Base-by-base conservation (phyloP, 805 yeast species). In the Candida silvicultrix region DNA sequence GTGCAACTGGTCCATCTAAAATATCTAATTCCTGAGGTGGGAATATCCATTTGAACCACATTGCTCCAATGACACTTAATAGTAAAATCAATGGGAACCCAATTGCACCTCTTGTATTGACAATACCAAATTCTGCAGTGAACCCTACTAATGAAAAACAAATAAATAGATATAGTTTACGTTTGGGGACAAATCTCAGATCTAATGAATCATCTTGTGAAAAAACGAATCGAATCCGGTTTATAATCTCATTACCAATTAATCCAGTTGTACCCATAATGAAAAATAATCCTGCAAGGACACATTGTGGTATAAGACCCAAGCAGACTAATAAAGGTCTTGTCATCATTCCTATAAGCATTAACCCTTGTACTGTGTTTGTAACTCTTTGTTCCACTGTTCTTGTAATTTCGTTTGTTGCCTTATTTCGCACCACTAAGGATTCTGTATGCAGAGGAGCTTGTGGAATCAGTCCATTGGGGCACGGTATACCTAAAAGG, bases 381-480 rank as follows among this genome's bases (percentile, higher is more conserved):
- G 95, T 83, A 43, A 89, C 70, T 39, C 99, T 66, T 62, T 92
- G 99, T 59, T 92, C 99, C 4, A 94, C 95, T 10, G 90, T 89
- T 4, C 57, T 57, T 8, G 46, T 49, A 12, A 57, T 51, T 8
- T 50, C 46, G 18, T 58, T 48, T 15, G 46, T 28, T 7, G 5
- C 8, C 28, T 46, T 49, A 14, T 68, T 68, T 10, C 63, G 60
- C 5, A 85, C 80, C 38, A 88, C 75, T 28, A 92, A 65, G 0
- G 96, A 79, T 38, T 75, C 77, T 0, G 98, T 89, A 56, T 92
- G 99, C 32, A 94, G 61, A 2, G 98, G 98, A 0, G 99, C 98
- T 63, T 92, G 99, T 1, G 99, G 99, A 39, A 92, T 92, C 29
- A 92, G 70, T 0, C 99, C 99, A 65, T 94, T 94, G 0, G 98